Conservation (phyloP, 2,329 filamentous ascomycete genomes). For the Claviceps sorghi region DNA sequence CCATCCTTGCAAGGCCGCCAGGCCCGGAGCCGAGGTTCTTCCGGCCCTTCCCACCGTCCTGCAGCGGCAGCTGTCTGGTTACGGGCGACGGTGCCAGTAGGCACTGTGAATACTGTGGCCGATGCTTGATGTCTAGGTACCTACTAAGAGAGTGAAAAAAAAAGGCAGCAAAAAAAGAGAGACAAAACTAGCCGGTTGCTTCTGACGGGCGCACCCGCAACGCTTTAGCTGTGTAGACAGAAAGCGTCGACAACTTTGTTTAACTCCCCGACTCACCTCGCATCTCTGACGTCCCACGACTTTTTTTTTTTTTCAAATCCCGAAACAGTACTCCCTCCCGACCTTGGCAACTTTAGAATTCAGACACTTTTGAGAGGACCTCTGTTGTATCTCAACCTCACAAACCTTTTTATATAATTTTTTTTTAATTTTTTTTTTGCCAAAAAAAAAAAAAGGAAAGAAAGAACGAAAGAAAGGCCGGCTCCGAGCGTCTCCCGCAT, state of each 20-base stretch:
- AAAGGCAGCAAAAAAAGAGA: background rate
- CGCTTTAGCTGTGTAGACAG: background rate
- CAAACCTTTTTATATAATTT: background rate
- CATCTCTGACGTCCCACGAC: background rate
- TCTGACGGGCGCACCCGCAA: background rate
- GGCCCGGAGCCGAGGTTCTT: slow-evolving; percentile 9
- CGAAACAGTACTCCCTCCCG: too few relatives aligned
- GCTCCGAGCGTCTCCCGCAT: slow-evolving; percentile 1
- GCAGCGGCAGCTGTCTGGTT: background rate
- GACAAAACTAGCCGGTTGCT: background rate
- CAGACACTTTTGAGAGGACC: too few relatives aligned
- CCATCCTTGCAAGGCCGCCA: too few relatives aligned
- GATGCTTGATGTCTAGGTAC: slow-evolving; percentile 4
- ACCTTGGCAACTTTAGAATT: too few relatives aligned
- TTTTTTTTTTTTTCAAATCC: too few relatives aligned
- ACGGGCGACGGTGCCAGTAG: background rate
- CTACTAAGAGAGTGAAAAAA: background rate
- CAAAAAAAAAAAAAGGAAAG: too few relatives aligned
- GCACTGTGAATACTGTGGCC: background rate
- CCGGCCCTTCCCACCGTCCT: slow-evolving; percentile 4
- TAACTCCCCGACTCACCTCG: background rate
- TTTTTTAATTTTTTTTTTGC: too few relatives aligned
- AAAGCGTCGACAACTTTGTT: background rate
- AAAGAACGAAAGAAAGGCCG: too few relatives aligned
- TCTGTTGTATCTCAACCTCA: background rate